These are phyloP conservation scores for Penicillium herquei DNA, from an alignment of 495 filamentous ascomycete species.

Conservation along the genomic window DNA sequence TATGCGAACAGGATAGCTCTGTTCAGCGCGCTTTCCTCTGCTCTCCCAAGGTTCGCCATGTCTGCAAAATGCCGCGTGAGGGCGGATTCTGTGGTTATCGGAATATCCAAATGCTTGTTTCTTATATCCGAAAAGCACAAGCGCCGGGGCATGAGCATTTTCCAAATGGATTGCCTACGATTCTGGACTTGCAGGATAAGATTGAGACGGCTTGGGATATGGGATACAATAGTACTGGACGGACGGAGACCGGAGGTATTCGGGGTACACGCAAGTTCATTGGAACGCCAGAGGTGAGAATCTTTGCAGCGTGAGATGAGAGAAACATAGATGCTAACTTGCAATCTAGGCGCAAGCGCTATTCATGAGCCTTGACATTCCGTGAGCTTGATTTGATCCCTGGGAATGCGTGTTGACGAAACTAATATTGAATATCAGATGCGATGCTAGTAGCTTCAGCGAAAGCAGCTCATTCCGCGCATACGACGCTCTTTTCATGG, in stretches of 20 bases:
- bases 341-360: slow-evolving; percentile 70
- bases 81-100: slow-evolving; percentile 97
- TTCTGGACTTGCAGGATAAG: slow-evolving; percentile 80
- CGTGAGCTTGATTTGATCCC: slow-evolving; percentile 41
- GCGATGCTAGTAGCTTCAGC: slow-evolving; percentile 51
- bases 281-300: slow-evolving; percentile 80
- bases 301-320: background rate
- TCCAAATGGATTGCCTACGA: slow-evolving; percentile 62
- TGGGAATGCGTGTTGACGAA: background rate
- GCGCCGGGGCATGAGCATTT: slow-evolving; percentile 60
- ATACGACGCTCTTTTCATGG: slow-evolving; percentile 58
- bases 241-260: slow-evolving; percentile 84
- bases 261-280: slow-evolving; percentile 90
- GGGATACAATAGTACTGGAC: slow-evolving; percentile 72
- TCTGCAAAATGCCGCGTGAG: slow-evolving; percentile 77
- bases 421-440: slow-evolving; percentile 29
- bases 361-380: slow-evolving; percentile 65
- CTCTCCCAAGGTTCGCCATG: slow-evolving; percentile 70
- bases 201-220: slow-evolving; percentile 91
- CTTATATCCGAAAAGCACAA: slow-evolving; percentile 64
- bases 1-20: slow-evolving; percentile 65
- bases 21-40: slow-evolving; percentile 77
- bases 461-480: slow-evolving; percentile 40
- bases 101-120: slow-evolving; percentile 92
- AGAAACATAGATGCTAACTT: too few relatives aligned